Conservation (phyloP, 495 filamentous ascomycete genomes). For the Xanthoparmelia taractica region DNA sequence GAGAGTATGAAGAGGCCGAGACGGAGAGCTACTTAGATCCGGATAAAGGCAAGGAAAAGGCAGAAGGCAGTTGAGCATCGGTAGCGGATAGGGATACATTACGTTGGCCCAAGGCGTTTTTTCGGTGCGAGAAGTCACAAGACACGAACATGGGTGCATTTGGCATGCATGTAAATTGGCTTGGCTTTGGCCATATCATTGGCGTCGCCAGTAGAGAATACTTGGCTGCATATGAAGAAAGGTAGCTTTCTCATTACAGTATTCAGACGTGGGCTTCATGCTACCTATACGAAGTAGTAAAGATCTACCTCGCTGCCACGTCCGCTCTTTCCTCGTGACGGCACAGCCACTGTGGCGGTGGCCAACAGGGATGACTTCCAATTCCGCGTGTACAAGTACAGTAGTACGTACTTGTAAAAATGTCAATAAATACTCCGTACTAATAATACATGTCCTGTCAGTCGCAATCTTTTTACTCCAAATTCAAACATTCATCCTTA, state of each 20-base stretch:
- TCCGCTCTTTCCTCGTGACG: not conserved
- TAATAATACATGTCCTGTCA: not conserved
- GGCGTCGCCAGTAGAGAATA: not conserved
- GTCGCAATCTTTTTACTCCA: not conserved
- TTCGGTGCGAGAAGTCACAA: slow-evolving; percentile 6
- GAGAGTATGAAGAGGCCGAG: slow-evolving; percentile 94
- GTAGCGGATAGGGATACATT: slow-evolving; percentile 1
- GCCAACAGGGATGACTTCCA: not conserved
- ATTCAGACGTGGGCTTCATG: not conserved
- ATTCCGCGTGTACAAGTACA: too few relatives aligned
- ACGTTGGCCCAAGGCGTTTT: slow-evolving; percentile 4
- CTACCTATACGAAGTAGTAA: not conserved
- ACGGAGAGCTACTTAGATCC: slow-evolving; percentile 76
- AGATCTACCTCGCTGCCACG: not conserved
- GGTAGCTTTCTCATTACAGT: not conserved
- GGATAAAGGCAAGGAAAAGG: slow-evolving; percentile 46
- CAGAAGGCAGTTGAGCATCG: slow-evolving; percentile 24
- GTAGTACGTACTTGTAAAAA: too few relatives aligned
- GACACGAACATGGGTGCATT: not conserved
- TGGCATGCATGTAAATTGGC: not conserved
- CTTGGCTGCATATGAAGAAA: too few relatives aligned
- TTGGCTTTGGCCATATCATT: not conserved
- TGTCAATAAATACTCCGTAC: too few relatives aligned
- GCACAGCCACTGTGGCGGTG: slow-evolving; percentile 5
- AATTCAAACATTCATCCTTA: not conserved